phyloP scores from a whole-genome alignment of 192 early-diverging fungal genomes.

The Coemansia biformis region DNA sequence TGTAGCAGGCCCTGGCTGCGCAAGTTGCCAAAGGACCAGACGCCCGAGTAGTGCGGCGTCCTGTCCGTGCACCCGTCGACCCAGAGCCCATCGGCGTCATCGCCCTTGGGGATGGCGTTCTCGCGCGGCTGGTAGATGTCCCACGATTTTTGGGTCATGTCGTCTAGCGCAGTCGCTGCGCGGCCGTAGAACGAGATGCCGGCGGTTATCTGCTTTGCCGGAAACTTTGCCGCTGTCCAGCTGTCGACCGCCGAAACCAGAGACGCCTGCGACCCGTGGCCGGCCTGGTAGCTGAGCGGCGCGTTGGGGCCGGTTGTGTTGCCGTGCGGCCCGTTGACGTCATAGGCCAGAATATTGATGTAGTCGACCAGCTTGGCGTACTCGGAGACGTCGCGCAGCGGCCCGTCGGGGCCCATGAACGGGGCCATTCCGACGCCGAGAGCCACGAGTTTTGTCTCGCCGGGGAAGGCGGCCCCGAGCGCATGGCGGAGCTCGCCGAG shows the following conservation, averaged over 20 bases:
- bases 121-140: conserved; percentile 35
- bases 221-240: conserved; percentile 58
- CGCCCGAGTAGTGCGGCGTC: conserved; percentile 34
- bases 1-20: conserved; percentile 49
- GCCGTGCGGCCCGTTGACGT: conserved; percentile 53
- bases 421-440: conserved; percentile 59
- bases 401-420: conserved; percentile 51
- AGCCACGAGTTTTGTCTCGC: conserved; percentile 51
- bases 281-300: conserved; percentile 44
- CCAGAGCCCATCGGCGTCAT: conserved; percentile 47
- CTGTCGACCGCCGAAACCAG: conserved; percentile 47
- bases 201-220: conserved; percentile 52
- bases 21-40: conserved; percentile 58
- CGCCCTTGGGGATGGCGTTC: conserved; percentile 49
- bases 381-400: conserved; percentile 52
- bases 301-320: conserved; percentile 58
- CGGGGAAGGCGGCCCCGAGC: conserved; percentile 39
- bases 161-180: conserved; percentile 11
- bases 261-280: conserved; percentile 26
- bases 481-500: conserved; percentile 54
- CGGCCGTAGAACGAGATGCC: conserved; percentile 64
- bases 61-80: conserved; percentile 21
- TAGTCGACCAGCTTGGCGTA: conserved; percentile 60
- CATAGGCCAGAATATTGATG: conserved; percentile 68
- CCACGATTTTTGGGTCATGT: conserved; percentile 31